A percentile compares a stretch with the other conserved stretches of the same genome.
These are phyloP conservation scores for Mycena pura DNA, from an alignment of 768 basidiomycete genomes.

Conservation along the genomic window DNA sequence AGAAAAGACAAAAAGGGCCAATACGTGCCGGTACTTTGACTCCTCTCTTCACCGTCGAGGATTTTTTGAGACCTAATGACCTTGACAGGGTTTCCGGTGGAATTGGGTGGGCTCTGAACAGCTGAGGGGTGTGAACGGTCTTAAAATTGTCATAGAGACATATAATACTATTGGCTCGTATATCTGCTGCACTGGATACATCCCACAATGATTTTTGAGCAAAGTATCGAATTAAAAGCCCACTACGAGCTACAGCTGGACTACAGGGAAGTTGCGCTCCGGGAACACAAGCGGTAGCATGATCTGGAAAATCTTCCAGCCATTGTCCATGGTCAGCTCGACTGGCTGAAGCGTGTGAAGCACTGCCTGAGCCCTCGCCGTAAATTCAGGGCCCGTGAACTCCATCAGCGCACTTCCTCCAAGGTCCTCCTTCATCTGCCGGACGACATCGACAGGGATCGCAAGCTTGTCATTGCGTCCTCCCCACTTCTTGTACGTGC, in stretches of 20 bases:
- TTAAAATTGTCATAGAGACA: no score
- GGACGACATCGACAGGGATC: conserved; percentile 31
- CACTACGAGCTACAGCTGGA: no score
- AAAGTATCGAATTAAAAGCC: no score
- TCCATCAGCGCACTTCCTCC: conserved; percentile 38
- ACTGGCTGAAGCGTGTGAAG: conserved; percentile 26
- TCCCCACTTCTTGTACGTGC: conserved; percentile 31
- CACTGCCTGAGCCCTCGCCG: conserved; percentile 21
- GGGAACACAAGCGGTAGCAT: conserved; percentile 25
- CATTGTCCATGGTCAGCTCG: conserved; percentile 32
- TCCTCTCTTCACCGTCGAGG: not conserved
- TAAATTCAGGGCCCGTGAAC: conserved; percentile 40
- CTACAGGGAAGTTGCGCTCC: no score
- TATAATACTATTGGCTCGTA: no score
- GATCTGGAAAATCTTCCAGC: conserved; percentile 36
- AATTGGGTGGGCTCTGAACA: no score
- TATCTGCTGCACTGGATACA: no score
- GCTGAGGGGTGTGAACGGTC: no score
- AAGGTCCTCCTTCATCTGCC: conserved; percentile 36
- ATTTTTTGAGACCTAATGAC: not conserved
- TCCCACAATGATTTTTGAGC: no score
- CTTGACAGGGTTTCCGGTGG: not conserved
- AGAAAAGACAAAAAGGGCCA: not conserved
- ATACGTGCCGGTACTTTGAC: not conserved
- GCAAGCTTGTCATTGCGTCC: conserved; percentile 35